A percentile compares a stretch with the other conserved stretches of the same genome.
Evolutionary conservation across 495 filamentous ascomycete species (phyloP).

Genomic region (Neurospora sp.): DNA sequence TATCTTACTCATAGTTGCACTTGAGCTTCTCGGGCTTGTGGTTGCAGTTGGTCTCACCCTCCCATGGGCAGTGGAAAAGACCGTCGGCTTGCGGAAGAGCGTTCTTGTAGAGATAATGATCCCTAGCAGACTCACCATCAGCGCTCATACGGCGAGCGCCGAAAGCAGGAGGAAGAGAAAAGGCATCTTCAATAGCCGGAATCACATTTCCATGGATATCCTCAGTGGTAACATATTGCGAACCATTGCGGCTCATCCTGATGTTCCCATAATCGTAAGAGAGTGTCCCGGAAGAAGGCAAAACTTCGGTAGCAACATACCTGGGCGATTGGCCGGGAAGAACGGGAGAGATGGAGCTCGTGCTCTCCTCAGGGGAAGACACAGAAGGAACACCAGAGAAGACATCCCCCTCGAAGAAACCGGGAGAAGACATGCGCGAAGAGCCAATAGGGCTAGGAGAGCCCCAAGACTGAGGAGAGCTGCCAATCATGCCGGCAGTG

Average conservation of each 20-base stretch:
- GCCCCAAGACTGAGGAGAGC: conserved; percentile 39
- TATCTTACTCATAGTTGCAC: conserved; percentile 89
- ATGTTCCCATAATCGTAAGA: conserved; percentile 15
- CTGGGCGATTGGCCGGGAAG: conserved; percentile 39
- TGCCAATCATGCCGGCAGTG: conserved; percentile 29
- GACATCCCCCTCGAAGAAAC: conserved; percentile 33
- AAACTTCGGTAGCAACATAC: conserved; percentile 27
- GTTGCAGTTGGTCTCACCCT: conserved; percentile 62
- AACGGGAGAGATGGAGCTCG: conserved; percentile 34
- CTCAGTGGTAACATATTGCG: conserved; percentile 31
- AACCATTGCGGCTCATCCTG: conserved; percentile 23
- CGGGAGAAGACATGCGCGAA: conserved; percentile 39
- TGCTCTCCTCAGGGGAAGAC: conserved; percentile 34
- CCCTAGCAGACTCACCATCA: conserved; percentile 56
- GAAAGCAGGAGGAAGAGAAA: conserved; percentile 34
- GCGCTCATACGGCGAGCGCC: conserved; percentile 34
- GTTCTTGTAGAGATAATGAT: conserved; percentile 69
- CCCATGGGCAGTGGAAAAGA: conserved; percentile 85
- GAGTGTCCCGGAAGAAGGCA: conserved; percentile 2
- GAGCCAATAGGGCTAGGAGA: conserved; percentile 36
- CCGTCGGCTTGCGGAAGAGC: conserved; percentile 56
- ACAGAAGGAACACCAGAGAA: conserved; percentile 34
- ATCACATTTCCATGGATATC: conserved; percentile 31
- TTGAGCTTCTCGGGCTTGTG: conserved; percentile 86
- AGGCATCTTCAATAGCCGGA: conserved; percentile 28